Percentiles rank a stretch among this genome's conserved stretches.
These are phyloP conservation scores for Neofusicoccum umdonicola DNA, from an alignment of 2,329 filamentous ascomycete species.

Conservation along the genomic window DNA sequence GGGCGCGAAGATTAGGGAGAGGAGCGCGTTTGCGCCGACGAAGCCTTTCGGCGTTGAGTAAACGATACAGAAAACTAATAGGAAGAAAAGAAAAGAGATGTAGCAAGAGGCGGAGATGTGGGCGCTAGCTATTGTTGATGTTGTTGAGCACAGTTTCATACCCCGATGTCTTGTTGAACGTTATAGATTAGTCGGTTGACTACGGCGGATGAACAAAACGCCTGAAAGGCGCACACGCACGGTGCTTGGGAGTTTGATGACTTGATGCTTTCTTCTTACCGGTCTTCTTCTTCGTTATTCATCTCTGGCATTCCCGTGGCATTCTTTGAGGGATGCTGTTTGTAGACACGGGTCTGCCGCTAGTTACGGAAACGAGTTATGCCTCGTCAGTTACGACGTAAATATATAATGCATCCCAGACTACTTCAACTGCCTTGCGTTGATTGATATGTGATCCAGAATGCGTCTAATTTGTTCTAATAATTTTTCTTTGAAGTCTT, in stretches of 20 bases:
- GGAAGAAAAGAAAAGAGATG: background rate
- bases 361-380: background rate
- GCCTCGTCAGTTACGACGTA: slow-evolving; percentile 1
- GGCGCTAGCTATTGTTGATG: too few relatives aligned
- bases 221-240: background rate
- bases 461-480: background rate
- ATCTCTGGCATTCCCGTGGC: background rate
- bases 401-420: background rate
- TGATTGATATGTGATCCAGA: too few relatives aligned
- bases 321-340: background rate
- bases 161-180: background rate
- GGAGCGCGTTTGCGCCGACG: slow-evolving; percentile 43
- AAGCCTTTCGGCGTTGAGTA: background rate
- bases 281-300: background rate
- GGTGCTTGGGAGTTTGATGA: background rate
- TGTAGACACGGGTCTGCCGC: background rate
- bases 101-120: background rate
- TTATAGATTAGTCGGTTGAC: background rate
- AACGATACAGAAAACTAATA: background rate
- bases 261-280: background rate
- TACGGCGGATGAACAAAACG: background rate
- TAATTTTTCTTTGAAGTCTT: background rate
- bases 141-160: background rate
- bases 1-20: slow-evolving; percentile 44
- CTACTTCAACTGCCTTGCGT: too few relatives aligned